These are phyloP conservation scores for Komagataella mondaviorum DNA, from an alignment of 805 yeast genomes.

Conservation along the genomic window DNA sequence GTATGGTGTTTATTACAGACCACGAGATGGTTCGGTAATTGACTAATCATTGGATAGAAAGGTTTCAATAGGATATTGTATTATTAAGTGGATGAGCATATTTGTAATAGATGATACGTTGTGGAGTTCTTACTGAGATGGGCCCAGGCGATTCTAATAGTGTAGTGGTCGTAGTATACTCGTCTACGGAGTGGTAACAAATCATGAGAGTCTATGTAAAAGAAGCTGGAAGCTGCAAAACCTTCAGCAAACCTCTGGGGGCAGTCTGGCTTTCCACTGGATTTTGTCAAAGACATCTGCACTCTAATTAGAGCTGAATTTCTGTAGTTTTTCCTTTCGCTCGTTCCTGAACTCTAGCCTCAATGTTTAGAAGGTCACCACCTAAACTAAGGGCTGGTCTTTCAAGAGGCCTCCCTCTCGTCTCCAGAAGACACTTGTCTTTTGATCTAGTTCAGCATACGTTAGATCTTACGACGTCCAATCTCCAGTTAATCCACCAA, in stretches of 20 bases:
- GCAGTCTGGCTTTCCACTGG: no score
- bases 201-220: not conserved
- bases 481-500: slow-evolving; percentile 34
- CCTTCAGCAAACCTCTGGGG: not conserved
- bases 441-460: not conserved
- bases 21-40: slow-evolving; percentile 79
- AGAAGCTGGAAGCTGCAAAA: not conserved
- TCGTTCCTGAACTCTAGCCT: not conserved
- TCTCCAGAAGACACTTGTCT: not conserved
- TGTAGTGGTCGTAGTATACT: not conserved
- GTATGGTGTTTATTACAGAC: slow-evolving; percentile 76
- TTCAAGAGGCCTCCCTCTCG: not conserved
- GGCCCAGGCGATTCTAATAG: not conserved
- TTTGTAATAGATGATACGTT: not conserved
- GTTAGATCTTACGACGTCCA: not conserved
- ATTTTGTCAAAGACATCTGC: no score
- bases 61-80: slow-evolving; percentile 26
- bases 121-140: not conserved
- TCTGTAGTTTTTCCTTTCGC: not conserved
- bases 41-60: slow-evolving; percentile 18
- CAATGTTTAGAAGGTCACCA: not conserved
- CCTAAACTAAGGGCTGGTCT: not conserved
- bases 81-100: slow-evolving; percentile 3
- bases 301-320: no score
- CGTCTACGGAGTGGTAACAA: not conserved